phyloP scores from a whole-genome alignment of 1,284 basidiomycete genomes.

The Lentinula novae-zelandiae region DNA sequence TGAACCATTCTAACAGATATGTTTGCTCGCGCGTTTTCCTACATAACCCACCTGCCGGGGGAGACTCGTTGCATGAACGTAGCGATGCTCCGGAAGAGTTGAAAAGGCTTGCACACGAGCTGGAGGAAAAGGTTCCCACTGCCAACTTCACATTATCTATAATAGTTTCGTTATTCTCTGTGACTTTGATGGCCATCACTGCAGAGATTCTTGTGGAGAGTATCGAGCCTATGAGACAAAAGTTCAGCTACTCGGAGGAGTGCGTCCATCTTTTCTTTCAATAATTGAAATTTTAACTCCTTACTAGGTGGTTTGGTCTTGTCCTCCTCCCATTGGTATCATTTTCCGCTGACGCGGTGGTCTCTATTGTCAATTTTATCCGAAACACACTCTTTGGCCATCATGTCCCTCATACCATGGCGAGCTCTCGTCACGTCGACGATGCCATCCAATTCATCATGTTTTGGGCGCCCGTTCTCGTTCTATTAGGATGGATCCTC shows the following conservation, averaged over 20 bases:
- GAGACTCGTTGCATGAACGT: constrained; percentile 37
- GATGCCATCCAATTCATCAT: constrained; percentile 65
- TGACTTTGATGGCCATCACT: constrained; percentile 60
- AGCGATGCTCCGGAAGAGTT: constrained; percentile 42
- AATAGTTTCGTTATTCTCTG: constrained; percentile 43
- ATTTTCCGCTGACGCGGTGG: constrained; percentile 61
- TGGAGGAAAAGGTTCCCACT: constrained; percentile 44
- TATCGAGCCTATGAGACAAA: constrained; percentile 48
- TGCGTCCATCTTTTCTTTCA: constrained; percentile 25
- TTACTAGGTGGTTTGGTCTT: constrained; percentile 58
- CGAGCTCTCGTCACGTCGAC: constrained; percentile 58
- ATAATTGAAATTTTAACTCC: background rate
- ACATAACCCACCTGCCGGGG: constrained; percentile 60
- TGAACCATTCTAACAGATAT: constrained; percentile 38
- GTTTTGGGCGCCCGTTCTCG: constrained; percentile 63
- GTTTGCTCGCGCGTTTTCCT: constrained; percentile 61
- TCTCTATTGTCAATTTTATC: constrained; percentile 53
- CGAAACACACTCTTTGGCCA: constrained; percentile 29
- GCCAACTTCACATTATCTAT: constrained; percentile 59
- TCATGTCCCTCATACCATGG: constrained; percentile 44
- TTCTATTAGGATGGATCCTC: constrained; percentile 50
- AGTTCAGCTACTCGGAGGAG: constrained; percentile 43
- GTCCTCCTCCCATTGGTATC: constrained; percentile 66
- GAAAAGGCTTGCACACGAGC: constrained; percentile 37
- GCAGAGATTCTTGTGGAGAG: constrained; percentile 67